Conservation (phyloP, 139 green algal species). For the Chlorella sp. region DNA sequence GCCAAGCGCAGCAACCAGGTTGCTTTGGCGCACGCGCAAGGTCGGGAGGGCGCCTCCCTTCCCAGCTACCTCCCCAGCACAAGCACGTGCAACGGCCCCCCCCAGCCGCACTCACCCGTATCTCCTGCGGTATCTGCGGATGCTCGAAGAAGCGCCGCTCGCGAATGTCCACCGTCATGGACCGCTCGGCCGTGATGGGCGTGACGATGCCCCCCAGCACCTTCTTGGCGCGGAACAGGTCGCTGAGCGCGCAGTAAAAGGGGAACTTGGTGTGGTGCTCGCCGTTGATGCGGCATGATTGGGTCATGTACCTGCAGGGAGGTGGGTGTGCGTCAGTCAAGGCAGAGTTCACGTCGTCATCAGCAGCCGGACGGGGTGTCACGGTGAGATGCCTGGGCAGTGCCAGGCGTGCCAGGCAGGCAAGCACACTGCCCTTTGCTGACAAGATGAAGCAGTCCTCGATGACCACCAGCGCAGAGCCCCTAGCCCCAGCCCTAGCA, state of each 20-base stretch:
- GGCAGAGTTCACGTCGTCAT: neutral
- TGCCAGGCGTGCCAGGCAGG: neutral
- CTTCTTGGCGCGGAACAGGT: slow-evolving; percentile 8
- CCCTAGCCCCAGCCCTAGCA: neutral
- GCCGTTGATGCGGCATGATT: slow-evolving; percentile 23
- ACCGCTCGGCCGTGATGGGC: neutral
- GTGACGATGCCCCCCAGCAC: neutral
- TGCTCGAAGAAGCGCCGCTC: slow-evolving; percentile 23
- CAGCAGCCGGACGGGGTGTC: neutral
- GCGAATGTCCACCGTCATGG: slow-evolving; percentile 6
- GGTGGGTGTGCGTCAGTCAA: too few relatives aligned
- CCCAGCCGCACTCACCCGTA: slow-evolving; percentile 25
- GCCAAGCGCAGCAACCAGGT: too few relatives aligned
- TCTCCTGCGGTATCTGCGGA: slow-evolving; percentile 16
- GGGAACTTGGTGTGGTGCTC: slow-evolving; percentile 15
- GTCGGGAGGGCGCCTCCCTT: too few relatives aligned
- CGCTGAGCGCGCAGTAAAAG: slow-evolving; percentile 20
- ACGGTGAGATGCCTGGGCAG: neutral
- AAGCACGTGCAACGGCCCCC: too few relatives aligned
- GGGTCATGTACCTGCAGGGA: slow-evolving; percentile 29
- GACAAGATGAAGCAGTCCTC: neutral
- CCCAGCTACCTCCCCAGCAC: too few relatives aligned
- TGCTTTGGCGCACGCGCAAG: too few relatives aligned
- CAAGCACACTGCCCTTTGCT: neutral
- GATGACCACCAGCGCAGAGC: neutral